Evolutionary conservation across 2,329 filamentous ascomycete genomes (phyloP).

Genomic region (Talaromyces sp.): DNA sequence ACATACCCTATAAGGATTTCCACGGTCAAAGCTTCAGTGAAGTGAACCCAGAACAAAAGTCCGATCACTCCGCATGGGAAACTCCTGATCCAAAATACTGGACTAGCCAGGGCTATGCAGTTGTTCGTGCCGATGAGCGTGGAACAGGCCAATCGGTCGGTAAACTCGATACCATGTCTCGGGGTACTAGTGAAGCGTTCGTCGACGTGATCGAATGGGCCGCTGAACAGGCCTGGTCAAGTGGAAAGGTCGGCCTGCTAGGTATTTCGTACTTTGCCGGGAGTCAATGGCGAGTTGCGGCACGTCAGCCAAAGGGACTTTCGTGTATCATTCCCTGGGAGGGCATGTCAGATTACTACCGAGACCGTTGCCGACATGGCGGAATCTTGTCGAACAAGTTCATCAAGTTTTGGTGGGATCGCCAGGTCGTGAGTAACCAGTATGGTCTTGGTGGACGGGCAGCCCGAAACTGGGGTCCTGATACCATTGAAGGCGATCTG

Average conservation of each 20-base stretch:
- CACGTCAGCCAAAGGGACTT: slow-evolving; percentile 54
- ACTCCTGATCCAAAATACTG: slow-evolving; percentile 62
- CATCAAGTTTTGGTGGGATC: slow-evolving; percentile 68
- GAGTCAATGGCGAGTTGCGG: slow-evolving; percentile 59
- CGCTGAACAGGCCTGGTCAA: slow-evolving; percentile 53
- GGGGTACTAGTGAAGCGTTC: slow-evolving; percentile 55
- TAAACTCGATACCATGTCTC: slow-evolving; percentile 57
- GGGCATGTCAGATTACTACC: slow-evolving; percentile 60
- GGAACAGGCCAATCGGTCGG: slow-evolving; percentile 57
- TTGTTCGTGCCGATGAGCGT: slow-evolving; percentile 59
- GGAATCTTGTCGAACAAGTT: slow-evolving; percentile 63
- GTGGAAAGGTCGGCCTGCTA: slow-evolving; percentile 54
- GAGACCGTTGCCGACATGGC: slow-evolving; percentile 63
- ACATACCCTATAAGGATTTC: slow-evolving; percentile 55
- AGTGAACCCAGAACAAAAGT: slow-evolving; percentile 58
- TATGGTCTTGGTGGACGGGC: slow-evolving; percentile 61
- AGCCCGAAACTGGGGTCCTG: slow-evolving; percentile 56
- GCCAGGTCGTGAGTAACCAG: slow-evolving; percentile 68
- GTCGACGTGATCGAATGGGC: slow-evolving; percentile 58
- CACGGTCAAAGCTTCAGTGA: slow-evolving; percentile 55
- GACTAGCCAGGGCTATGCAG: slow-evolving; percentile 57
- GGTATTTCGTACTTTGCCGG: slow-evolving; percentile 58
- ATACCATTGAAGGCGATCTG: slow-evolving; percentile 47
- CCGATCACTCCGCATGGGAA: slow-evolving; percentile 61
- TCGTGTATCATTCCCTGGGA: slow-evolving; percentile 59